phyloP scores from a whole-genome alignment of 1,139 yeast species.

The Saccharomyces hybrid region DNA sequence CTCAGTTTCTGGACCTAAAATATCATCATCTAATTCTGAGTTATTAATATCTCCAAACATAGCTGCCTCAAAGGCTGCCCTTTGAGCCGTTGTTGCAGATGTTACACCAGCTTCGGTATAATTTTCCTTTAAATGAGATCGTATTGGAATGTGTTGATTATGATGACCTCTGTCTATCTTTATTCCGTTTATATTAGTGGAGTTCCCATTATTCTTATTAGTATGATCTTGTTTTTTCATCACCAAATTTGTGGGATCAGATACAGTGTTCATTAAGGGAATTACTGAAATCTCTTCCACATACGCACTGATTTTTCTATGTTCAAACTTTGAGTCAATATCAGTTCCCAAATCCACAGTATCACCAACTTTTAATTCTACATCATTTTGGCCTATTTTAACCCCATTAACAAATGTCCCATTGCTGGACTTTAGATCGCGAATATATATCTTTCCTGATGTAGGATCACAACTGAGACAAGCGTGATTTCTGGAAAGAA shows the following conservation, averaged over 20 bases:
- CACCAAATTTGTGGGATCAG: neutral
- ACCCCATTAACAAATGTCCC: slow-evolving; percentile 86
- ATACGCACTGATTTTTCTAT: slow-evolving; percentile 74
- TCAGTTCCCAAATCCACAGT: slow-evolving; percentile 85
- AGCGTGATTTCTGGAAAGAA: slow-evolving; percentile 89
- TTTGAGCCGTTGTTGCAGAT: slow-evolving; percentile 25
- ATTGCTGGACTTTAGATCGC: slow-evolving; percentile 84
- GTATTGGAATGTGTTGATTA: neutral
- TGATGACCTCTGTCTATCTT: neutral
- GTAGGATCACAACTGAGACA: slow-evolving; percentile 70
- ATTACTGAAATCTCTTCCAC: slow-evolving; percentile 66
- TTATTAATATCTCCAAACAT: slow-evolving; percentile 72
- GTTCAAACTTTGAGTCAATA: slow-evolving; percentile 72
- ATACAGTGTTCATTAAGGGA: slow-evolving; percentile 33
- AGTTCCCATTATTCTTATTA: slow-evolving; percentile 3
- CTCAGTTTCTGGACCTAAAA: slow-evolving; percentile 49
- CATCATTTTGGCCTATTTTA: slow-evolving; percentile 51
- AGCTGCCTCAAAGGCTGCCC: slow-evolving; percentile 56
- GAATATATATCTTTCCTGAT: slow-evolving; percentile 62
- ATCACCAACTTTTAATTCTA: slow-evolving; percentile 66
- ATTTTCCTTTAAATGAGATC: slow-evolving; percentile 1
- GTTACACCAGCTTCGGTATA: slow-evolving; percentile 12
- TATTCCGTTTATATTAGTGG: slow-evolving; percentile 2
- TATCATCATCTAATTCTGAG: slow-evolving; percentile 48
- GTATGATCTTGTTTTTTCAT: slow-evolving; percentile 8